Base-by-base conservation (phyloP, 176 grass and related monocot genomes). In the Ensete ventricosum region DNA sequence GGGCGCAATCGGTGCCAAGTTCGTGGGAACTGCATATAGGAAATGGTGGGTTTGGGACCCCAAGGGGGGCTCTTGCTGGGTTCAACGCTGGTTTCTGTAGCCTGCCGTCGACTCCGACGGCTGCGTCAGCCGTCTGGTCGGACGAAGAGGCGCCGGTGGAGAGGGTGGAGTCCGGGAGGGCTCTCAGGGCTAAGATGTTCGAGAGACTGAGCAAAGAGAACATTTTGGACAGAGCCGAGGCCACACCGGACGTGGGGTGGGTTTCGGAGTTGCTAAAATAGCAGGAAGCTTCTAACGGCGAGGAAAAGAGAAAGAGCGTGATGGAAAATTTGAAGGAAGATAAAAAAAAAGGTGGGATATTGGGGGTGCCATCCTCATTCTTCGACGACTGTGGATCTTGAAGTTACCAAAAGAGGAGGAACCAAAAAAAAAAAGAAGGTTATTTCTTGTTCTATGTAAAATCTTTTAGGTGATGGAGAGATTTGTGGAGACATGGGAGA, bases 91-190 rank as follows among this genome's bases (percentile, higher is more conserved):
- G 76, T 26, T 66, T 77, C 50, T 21, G 34, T 10, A 67, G 76
- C 76, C 22, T 66, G 11, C 62, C 76, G 21, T 13, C 62, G 62
- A 77, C 76, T n/a, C 60, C 75, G 62, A 77, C 62, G 17, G 64
- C 9, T 21, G 20, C 50, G 2, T 51, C 70, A 48, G 13, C 9
- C 3, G 50, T 9, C 16, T 51, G 19, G 1, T 19, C 9, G 22
- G 19, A 9, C 19, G 62, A 53, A 34, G 62, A 12, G 20, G 20
- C 11, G 12, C 29, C 9, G 22, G 60, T 23, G 75, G 76, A 67
- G 55, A 67, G 62, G 76, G 76, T 54, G 2, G 50, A 77, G 50
- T 54, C 20, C 3, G 76, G 62, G 19, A 77, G 48, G 49, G 76
- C n/a, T 7, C 22, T 67, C 60, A 53, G 76, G 62, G 75, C 19